Base-by-base conservation (phyloP, 2,329 filamentous ascomycete species). In the Didymella arachidicola region DNA sequence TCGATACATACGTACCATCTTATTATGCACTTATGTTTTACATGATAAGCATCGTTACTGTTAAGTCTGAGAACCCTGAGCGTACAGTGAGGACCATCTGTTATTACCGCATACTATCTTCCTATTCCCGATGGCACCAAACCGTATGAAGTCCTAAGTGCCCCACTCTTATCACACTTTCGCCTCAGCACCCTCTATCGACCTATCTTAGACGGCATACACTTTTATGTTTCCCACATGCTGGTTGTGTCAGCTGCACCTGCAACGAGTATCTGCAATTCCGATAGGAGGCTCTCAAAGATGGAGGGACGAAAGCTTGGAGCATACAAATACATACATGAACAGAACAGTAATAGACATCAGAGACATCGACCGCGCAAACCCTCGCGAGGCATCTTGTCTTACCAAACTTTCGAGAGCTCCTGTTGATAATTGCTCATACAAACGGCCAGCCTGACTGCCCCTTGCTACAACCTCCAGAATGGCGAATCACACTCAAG, bases 151-250 rank as follows among this genome's bases (percentile, higher is more conserved):
- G 41, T 18, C 6, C 27, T 1, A 18, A 19, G 32, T 18, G 11
- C 46, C 46, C 53, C 46, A 50, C 53, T 56, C 41, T 56, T 45
- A 44, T 39, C 50, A 18, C 16, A 16, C 43, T 29, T n/a, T 29
- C n/a, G 29, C 7, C 19, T 19, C 14, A 25, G n/a, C 16, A 38
- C 22, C 19, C 10, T 45, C 18, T 39, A 49, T 49, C 53, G 22
- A 11, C 36, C 36, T 39, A 39, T 39, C 36, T n/a, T 39, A 39
- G 36, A 39, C 36, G 18, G 18, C 36, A 39, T 34, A 14, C 8
- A 19, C 36, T 5, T 47, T 2, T 26, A 3, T 11, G 18, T 18
- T 18, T 39, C 36, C 18, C 36, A 39, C 11, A n/a, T n/a, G 3
- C 36, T 39, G 36, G 19, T 39, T 19, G 18, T 11, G 8, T 10